Base-by-base conservation (phyloP, 2,329 filamentous ascomycete species). In the Arthrobotrys pseudoclavata region DNA sequence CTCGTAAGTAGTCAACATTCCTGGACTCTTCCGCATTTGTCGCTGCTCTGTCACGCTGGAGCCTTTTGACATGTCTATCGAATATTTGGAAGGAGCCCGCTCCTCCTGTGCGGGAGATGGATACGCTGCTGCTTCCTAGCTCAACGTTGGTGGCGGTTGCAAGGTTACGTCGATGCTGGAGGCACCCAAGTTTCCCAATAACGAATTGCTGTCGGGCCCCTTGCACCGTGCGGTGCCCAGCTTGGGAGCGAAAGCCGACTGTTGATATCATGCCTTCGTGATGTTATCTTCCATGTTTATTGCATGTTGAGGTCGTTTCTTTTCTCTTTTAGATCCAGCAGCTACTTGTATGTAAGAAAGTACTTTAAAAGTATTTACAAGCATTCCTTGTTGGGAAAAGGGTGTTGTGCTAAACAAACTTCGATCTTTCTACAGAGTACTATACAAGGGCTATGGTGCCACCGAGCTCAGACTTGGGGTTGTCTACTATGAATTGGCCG, bases 41-140 rank as follows among this genome's bases (percentile, higher is more conserved):
- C 0, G 92, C 94, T 0, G 94, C 92, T 79, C 95, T 89, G 84
- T 98, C 94, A 84, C 93, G 96, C 83, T 99, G 96, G 60, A 96
- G 85, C 87, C 92, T 94, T 87, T 99, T 99, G 22, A 91, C 89
- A 80, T 89, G 88, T 79, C 90, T 89, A 84, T 97, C 96, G 88
- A 99, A 99, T 83, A 99, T 92, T 81, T 97, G 91, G 81, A 96
- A 89, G 42, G 90, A 89, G 26, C 62, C 69, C 9, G 55, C 29
- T 15, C 60, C 53, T 18, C 67, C 52, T 7, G 18, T n/a, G 34
- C 34, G 66, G 22, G 7, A 20, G 18, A 12, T 29, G 15, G 60
- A 18, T 13, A 13, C 1, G 4, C 20, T 24, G 20, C 20, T 50
- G 20, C 10, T 15, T 63, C 60, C 60, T 26, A 20, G 60, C 12